Evolutionary conservation across 2,329 filamentous ascomycete genomes (phyloP), one percentile per base, ranked within the genome.

Genomic region (Talaromyces verruculosus): DNA sequence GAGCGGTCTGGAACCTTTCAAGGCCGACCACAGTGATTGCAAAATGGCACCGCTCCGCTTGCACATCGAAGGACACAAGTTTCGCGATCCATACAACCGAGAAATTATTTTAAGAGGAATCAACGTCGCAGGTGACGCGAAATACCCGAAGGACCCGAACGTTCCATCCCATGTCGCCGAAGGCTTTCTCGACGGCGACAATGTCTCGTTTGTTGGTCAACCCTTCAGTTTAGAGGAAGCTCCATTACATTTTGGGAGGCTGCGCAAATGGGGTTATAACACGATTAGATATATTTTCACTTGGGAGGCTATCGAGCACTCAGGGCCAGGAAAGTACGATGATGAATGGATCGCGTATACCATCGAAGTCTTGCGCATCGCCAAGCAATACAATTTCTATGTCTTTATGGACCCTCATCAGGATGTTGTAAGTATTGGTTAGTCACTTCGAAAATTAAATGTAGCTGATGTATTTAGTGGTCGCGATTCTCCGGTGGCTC

Each of bases 391-490:
- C 82, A 92, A 91, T 33, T 97, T 99, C 77, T 97, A 96, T 74
- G 85, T 99, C 60, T 98, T 97, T 76, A 97, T 99, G 92, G 96
- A 99, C 72, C 94, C 96, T 22, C 95, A 99, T 77, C 95, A 99
- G 83, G 95, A 99, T 81, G 94, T 98, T 72, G 90, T 92, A 84
- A 70, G 88, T 86, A 49, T 41, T 43, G 6, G 7, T 11, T 1
- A 28, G 28, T 15, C 25, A 10, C 39, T 8, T 35, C n/a, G 11
- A 37, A 22, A 7, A 53, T 10, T 8, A 37, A 17, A 33, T n/a
- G n/a, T 17, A 28, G 53, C 33, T 68, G 41, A 64, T 43, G 15
- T 39, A 43, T 58, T 22, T 70, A 91, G 89, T 99, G 95, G 95
- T 97, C 94, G 39, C 87, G 95, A 64, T 95, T 95, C 74, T 93